Evolutionary conservation across 352 stramenopile species (phyloP).

Genomic region (Plasmopara viticola): DNA sequence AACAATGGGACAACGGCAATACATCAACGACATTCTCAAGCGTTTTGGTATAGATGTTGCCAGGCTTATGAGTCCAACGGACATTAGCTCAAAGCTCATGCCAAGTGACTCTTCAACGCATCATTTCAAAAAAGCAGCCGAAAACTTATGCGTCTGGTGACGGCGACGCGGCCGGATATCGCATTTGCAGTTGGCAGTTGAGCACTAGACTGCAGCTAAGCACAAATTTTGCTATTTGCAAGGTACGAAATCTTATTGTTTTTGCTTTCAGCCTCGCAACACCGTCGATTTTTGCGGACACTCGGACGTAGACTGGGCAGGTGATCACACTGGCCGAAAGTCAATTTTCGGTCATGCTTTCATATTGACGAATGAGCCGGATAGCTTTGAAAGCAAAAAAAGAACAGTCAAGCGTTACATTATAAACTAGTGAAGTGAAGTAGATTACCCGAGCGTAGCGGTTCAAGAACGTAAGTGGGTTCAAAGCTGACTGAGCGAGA

Average conservation of each 20-base stretch:
- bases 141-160: conserved; percentile 15
- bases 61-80: background rate
- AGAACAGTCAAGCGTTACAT: background rate
- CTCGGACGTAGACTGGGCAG: too few species aligned
- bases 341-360: background rate
- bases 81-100: background rate
- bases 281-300: background rate
- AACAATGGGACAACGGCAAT: background rate
- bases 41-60: conserved; percentile 2
- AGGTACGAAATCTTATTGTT: too few species aligned
- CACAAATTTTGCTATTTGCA: too few species aligned
- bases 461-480: conserved; percentile 5
- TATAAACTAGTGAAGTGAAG: conserved; percentile 4
- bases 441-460: conserved; percentile 7
- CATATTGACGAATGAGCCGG: conserved; percentile 1
- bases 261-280: too few species aligned
- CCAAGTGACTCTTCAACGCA: background rate
- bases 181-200: conserved; percentile 4
- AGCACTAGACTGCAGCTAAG: too few species aligned
- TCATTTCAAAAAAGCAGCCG: conserved; percentile 9
- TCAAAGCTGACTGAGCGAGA: conserved; percentile 2
- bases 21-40: conserved; percentile 3
- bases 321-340: background rate
- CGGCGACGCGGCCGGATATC: conserved; percentile 13
- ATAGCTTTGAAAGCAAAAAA: conserved; percentile 1